phyloP scores from a whole-genome alignment of 257 asterid genomes.

The Nemophila menziesii region DNA sequence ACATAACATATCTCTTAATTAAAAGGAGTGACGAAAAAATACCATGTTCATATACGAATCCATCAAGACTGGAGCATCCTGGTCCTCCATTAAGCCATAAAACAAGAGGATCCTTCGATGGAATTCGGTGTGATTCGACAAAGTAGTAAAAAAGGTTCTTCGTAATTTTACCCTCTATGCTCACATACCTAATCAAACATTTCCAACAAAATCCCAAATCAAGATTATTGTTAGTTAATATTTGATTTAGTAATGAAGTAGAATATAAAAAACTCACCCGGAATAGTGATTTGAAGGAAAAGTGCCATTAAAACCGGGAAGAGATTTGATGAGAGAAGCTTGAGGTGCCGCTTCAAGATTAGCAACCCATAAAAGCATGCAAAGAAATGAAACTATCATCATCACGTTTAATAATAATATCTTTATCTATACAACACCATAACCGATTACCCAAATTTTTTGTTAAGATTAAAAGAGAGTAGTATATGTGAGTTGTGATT shows the following conservation, averaged over 20 bases:
- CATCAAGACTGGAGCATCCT: slow-evolving; percentile 65
- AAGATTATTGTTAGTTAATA: neutral
- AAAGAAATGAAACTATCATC: no score
- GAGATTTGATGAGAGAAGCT: slow-evolving; percentile 22
- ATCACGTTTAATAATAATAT: no score
- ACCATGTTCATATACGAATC: slow-evolving; percentile 61
- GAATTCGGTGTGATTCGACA: slow-evolving; percentile 37
- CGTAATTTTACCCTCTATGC: slow-evolving; percentile 16
- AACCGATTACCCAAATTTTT: no score
- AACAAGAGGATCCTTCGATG: slow-evolving; percentile 40
- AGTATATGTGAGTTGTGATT: no score
- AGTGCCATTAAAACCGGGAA: slow-evolving; percentile 45
- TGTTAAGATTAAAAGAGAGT: no score
- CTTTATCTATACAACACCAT: no score
- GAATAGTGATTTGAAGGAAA: slow-evolving; percentile 55
- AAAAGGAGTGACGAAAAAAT: neutral
- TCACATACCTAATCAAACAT: slow-evolving; percentile 26
- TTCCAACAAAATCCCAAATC: neutral
- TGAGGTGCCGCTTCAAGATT: slow-evolving; percentile 33
- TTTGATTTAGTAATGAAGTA: no score
- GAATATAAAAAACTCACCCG: slow-evolving; percentile 20
- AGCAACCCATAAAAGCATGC: neutral
- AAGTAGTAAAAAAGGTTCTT: slow-evolving; percentile 54
- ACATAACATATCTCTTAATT: no score
- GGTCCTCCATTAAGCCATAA: slow-evolving; percentile 65